phyloP scores from a whole-genome alignment of 371 early-diverging fungal species.

The Circinella minor region DNA sequence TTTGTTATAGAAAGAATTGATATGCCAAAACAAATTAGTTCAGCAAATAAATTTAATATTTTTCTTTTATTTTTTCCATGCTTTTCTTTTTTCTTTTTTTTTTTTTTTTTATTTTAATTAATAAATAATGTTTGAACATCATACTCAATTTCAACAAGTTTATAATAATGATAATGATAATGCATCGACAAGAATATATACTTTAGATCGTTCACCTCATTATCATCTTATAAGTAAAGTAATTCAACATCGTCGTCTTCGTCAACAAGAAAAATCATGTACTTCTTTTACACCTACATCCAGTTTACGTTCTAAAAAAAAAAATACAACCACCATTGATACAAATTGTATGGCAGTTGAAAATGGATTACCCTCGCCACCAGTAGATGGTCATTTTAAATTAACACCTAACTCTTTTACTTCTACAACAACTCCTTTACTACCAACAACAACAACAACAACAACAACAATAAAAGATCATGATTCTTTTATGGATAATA shows the following conservation, averaged over 20 bases:
- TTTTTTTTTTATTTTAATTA: no score
- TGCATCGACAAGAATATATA: background rate
- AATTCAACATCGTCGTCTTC: background rate
- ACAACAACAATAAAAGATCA: background rate
- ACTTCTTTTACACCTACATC: background rate
- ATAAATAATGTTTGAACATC: no score
- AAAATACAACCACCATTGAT: no score
- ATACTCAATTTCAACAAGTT: no score
- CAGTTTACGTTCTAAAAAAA: background rate
- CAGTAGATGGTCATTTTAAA: background rate
- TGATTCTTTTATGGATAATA: background rate
- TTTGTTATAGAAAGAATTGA: no score
- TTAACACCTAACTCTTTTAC: background rate
- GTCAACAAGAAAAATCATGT: background rate
- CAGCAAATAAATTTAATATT: no score
- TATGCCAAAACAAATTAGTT: no score
- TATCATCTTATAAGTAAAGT: slow-evolving; percentile 8
- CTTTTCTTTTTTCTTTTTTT: no score
- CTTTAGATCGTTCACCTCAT: slow-evolving; percentile 1
- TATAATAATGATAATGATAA: no score
- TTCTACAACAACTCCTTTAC: background rate
- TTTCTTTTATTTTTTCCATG: no score
- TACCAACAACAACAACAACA: no score
- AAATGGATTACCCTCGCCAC: background rate
- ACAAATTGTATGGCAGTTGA: background rate